Conservation (phyloP, 192 early-diverging fungal genomes). For the Entophlyctis helioformis region DNA sequence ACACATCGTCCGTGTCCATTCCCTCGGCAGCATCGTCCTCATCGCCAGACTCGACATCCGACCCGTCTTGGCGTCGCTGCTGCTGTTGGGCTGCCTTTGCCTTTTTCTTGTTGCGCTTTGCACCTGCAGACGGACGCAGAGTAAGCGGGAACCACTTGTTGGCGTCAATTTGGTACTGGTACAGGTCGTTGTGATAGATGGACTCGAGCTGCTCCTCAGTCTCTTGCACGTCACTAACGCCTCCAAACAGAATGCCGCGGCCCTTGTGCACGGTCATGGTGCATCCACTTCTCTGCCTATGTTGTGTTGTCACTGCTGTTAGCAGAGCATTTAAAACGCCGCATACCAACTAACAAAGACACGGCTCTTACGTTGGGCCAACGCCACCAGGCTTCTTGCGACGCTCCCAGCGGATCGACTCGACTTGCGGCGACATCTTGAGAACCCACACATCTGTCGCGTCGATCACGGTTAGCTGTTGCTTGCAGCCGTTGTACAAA, state of each 20-base stretch:
- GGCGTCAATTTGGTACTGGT: slow-evolving; percentile 41
- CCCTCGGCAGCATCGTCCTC: slow-evolving; percentile 10
- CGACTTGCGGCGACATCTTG: slow-evolving; percentile 46
- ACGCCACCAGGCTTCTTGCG: slow-evolving; percentile 39
- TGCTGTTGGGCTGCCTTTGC: slow-evolving; percentile 15
- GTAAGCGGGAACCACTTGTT: slow-evolving; percentile 51
- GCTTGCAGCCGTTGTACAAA: no score
- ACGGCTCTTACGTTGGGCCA: slow-evolving; percentile 14
- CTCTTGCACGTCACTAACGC: slow-evolving; percentile 54
- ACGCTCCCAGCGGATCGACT: slow-evolving; percentile 47
- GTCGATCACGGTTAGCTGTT: no score
- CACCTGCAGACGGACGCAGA: slow-evolving; percentile 19
- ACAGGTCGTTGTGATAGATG: slow-evolving; percentile 50
- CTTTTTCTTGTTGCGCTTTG: slow-evolving; percentile 26
- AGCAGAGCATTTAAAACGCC: no score
- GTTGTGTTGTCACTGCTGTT: no score
- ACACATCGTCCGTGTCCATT: no score
- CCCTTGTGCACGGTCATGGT: slow-evolving; percentile 48
- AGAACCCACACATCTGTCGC: slow-evolving; percentile 35
- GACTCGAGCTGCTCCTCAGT: slow-evolving; percentile 48
- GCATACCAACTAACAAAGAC: no score
- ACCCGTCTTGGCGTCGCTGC: slow-evolving; percentile 14
- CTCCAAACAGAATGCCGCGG: slow-evolving; percentile 47
- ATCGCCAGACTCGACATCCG: slow-evolving; percentile 10
- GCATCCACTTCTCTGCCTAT: slow-evolving; percentile 24